Evolutionary conservation across 768 basidiomycete genomes (phyloP).

Genomic region (Trametes meyenii): DNA sequence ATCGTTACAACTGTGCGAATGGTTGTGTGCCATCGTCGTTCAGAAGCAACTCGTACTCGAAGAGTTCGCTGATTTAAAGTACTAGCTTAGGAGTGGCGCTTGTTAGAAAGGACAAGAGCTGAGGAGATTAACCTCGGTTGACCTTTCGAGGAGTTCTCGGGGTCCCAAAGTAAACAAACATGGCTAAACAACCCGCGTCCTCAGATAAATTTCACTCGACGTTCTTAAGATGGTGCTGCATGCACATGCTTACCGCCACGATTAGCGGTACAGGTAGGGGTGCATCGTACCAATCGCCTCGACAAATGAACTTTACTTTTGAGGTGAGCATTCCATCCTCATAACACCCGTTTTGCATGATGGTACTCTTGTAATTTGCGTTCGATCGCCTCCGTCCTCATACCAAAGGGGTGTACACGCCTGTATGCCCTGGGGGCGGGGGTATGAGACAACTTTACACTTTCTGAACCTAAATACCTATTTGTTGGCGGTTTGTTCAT

Average conservation of each 20-base stretch:
- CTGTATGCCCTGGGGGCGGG: conserved; percentile 68
- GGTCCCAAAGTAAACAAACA: too few species aligned
- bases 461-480: conserved; percentile 57
- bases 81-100: too few species aligned
- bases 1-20: conserved; percentile 57
- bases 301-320: background rate
- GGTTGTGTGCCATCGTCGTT: conserved; percentile 54
- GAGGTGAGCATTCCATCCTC: conserved; percentile 30
- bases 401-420: conserved; percentile 75
- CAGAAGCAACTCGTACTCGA: background rate
- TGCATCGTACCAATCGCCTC: background rate
- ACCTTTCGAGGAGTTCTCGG: background rate
- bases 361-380: conserved; percentile 86
- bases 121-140: too few species aligned
- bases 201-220: too few species aligned
- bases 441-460: conserved; percentile 67
- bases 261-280: too few species aligned
- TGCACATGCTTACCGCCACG: too few species aligned
- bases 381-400: conserved; percentile 66
- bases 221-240: too few species aligned
- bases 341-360: conserved; percentile 39
- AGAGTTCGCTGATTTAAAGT: background rate
- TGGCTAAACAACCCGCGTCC: too few species aligned
- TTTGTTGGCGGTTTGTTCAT: background rate
- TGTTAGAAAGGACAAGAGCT: background rate